Base-by-base conservation (phyloP, 2,329 filamentous ascomycete species). In the Fusarium nematophilum region DNA sequence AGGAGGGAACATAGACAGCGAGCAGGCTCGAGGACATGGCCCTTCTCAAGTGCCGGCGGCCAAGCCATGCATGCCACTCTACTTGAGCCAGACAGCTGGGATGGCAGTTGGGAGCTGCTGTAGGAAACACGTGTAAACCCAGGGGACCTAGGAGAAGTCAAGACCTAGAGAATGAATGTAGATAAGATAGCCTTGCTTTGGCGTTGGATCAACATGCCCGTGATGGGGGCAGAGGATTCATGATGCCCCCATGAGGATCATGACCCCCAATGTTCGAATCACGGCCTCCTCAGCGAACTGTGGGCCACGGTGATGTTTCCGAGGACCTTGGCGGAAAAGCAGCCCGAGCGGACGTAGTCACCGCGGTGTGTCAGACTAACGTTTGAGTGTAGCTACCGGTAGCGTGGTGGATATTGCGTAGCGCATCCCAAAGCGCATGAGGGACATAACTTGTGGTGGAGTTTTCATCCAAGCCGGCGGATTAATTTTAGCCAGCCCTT, bases 181-280 rank as follows among this genome's bases (percentile, higher is more conserved):
- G 59, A 62, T 62, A 54, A 62, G 52, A 59, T 15, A 54, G 45
- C 54, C 44, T 63, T 51, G 54, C 30, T 62, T 62, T 63, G 59
- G 53, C 48, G 59, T n/a, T 62, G 45, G 59, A n/a, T n/a, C n/a
- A 10, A 9, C 17, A 15, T 26, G 21, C 2, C 5, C n/a, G 29
- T 36, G 11, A 21, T 25, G 36, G 9, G 23, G 29, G 25, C 29
- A 13, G 13, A 30, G 30, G 30, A 31, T 34, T 34, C 30, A 26
- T 45, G 27, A 25, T 23, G 30, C 29, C 29, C 11, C 13, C 8
- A 5, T n/a, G 9, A 11, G 10, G 27, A 44, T 31, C 27, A n/a
- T n/a, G n/a, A n/a, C n/a, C n/a, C n/a, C n/a, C n/a, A n/a, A n/a
- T n/a, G 18, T 10, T 17, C 30, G 10, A 13, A n/a, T 15, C 29